Evolutionary conservation across 768 basidiomycete species (phyloP).

Genomic region (Holtermanniella nyarrowii): DNA sequence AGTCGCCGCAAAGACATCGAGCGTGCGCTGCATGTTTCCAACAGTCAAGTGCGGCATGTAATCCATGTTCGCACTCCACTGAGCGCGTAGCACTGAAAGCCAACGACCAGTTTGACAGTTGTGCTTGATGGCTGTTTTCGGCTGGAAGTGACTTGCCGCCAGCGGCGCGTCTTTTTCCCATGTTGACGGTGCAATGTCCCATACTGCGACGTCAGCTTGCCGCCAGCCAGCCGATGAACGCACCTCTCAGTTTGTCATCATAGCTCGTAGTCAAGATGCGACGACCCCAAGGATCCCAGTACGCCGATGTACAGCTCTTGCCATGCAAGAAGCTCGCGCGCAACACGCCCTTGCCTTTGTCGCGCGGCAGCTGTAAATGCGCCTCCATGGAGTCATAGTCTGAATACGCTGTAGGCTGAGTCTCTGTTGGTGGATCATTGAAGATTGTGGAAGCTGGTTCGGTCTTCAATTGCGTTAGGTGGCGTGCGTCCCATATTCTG

Average conservation of each 20-base stretch:
- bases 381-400: neutral
- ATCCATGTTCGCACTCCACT: slow-evolving; percentile 40
- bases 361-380: neutral
- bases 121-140: slow-evolving; percentile 28
- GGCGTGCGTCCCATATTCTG: slow-evolving; percentile 40
- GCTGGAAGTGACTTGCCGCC: slow-evolving; percentile 19
- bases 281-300: slow-evolving; percentile 44
- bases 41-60: slow-evolving; percentile 40
- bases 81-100: slow-evolving; percentile 44
- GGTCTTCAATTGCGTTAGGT: slow-evolving; percentile 16
- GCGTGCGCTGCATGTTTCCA: slow-evolving; percentile 42
- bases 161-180: slow-evolving; percentile 14
- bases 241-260: slow-evolving; percentile 42
- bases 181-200: slow-evolving; percentile 29
- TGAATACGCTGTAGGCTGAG: neutral
- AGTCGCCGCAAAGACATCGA: slow-evolving; percentile 38
- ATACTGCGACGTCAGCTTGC: slow-evolving; percentile 8
- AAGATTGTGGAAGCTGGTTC: neutral
- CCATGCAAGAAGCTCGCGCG: slow-evolving; percentile 34
- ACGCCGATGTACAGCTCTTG: slow-evolving; percentile 39
- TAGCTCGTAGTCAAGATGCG: slow-evolving; percentile 42
- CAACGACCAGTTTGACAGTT: slow-evolving; percentile 44
- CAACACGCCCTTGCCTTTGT: slow-evolving; percentile 22
- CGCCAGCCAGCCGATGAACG: slow-evolving; percentile 5
- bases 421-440: neutral